Conservation (phyloP, 2,329 filamentous ascomycete species). For the Pseudocercospora pini-densiflorae region DNA sequence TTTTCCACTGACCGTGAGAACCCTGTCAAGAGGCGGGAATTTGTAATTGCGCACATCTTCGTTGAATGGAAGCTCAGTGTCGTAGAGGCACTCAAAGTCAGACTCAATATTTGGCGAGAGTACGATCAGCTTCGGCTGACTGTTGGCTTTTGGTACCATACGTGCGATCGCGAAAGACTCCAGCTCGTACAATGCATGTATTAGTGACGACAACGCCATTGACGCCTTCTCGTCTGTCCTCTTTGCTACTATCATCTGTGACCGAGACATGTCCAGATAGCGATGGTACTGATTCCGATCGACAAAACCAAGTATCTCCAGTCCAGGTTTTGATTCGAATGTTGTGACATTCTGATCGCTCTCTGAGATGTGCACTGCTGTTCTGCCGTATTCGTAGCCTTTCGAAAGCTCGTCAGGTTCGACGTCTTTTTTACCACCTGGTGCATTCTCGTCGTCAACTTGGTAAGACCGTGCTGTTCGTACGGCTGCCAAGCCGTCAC, state of each 20-base stretch:
- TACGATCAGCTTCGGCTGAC: conserved; percentile 75
- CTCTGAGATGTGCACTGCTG: conserved; percentile 85
- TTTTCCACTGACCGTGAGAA: conserved; percentile 85
- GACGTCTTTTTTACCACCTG: conserved; percentile 81
- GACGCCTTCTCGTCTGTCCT: conserved; percentile 80
- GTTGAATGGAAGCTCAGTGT: conserved; percentile 87
- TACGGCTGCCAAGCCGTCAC: conserved; percentile 67
- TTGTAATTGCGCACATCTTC: conserved; percentile 91
- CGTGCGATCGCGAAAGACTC: conserved; percentile 86
- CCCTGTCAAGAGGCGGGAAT: conserved; percentile 86
- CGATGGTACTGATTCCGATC: conserved; percentile 71
- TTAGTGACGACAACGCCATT: conserved; percentile 84
- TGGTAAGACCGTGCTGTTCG: conserved; percentile 79
- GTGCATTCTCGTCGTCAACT: conserved; percentile 73
- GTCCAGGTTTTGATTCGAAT: conserved; percentile 73
- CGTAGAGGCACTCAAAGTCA: conserved; percentile 83
- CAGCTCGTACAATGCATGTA: conserved; percentile 83
- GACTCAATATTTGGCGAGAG: conserved; percentile 79
- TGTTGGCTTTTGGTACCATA: conserved; percentile 81
- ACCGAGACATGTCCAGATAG: conserved; percentile 82
- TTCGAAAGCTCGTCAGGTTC: conserved; percentile 84
- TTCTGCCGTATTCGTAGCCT: conserved; percentile 91
- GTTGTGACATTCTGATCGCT: conserved; percentile 89
- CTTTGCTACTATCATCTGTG: conserved; percentile 76
- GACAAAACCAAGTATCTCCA: conserved; percentile 89